These are phyloP conservation scores for Russula olivacea DNA, from an alignment of 768 basidiomycete genomes.

Conservation along the genomic window DNA sequence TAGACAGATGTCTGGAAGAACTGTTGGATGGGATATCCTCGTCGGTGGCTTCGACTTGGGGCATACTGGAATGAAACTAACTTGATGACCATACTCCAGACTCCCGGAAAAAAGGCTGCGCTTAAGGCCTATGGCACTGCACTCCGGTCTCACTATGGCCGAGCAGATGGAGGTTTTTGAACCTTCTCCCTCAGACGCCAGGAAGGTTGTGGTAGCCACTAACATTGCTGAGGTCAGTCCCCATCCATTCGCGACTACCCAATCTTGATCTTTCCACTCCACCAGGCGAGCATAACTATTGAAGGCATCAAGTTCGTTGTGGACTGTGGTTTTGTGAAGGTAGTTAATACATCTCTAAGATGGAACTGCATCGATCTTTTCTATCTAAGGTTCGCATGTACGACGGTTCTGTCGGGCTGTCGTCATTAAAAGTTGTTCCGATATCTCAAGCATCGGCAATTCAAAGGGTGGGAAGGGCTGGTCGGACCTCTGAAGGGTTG, in stretches of 20 bases:
- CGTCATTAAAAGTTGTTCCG: constrained; percentile 77
- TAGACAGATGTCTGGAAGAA: constrained; percentile 79
- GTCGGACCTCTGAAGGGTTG: constrained; percentile 85
- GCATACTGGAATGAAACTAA: constrained; percentile 9
- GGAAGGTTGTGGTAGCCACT: constrained; percentile 90
- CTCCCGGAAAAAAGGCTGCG: constrained; percentile 50
- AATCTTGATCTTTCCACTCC: not conserved
- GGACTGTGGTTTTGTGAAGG: constrained; percentile 95
- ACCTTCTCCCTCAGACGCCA: constrained; percentile 59
- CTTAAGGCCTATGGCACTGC: constrained; percentile 67
- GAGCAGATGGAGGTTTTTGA: constrained; percentile 88
- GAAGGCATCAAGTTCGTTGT: constrained; percentile 92
- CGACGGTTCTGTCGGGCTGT: constrained; percentile 80
- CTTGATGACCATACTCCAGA: constrained; percentile 30
- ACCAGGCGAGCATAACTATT: constrained; percentile 90
- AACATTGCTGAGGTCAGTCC: constrained; percentile 85
- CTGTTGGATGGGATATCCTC: constrained; percentile 54
- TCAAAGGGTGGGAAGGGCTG: constrained; percentile 92
- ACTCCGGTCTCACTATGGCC: constrained; percentile 82
- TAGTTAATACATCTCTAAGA: constrained; percentile 28
- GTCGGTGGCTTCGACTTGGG: constrained; percentile 14
- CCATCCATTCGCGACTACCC: not conserved
- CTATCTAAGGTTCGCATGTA: constrained; percentile 72
- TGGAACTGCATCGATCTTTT: not conserved
- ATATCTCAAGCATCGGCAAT: constrained; percentile 84